Base-by-base conservation (phyloP, 2,329 filamentous ascomycete species). In the Fusarium circinatum region DNA sequence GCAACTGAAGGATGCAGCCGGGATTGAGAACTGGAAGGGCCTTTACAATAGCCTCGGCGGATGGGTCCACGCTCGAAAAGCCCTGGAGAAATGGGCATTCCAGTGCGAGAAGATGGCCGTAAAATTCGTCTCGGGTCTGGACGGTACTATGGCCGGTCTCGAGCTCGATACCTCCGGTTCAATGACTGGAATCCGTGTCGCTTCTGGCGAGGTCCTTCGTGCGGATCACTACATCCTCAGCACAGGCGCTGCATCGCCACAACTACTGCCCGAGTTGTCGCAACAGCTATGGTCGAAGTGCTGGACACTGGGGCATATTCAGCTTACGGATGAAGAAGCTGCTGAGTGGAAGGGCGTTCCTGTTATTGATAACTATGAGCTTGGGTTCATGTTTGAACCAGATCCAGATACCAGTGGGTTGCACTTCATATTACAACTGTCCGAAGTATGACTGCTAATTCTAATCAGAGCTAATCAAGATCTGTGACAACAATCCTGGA, bases 331-430 rank as follows among this genome's bases (percentile, higher is more conserved):
- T 20, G 32, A 45, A 3, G 64, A 67, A 0, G 62, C 61, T 28
- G 38, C 38, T 4, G 36, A 51, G 11, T 67, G 61, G 64, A 45
- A 57, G 12, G 64, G 64, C 1, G 44, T 67, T 5, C 64, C 64
- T 0, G 61, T 67, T 0, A 67, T 67, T 18, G 36, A 67, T 12
- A 58, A 67, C 30, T 67, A 51, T 14, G 64, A 67, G 3, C 64
- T 67, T 11, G 64, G 64, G 9, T 67, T 67, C 20, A 67, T 67
- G 64, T 67, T 67, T 51, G 64, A 67, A 0, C 64, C 64, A 1
- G 64, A 67, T 24, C 49, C 44, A 2, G 64, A 67, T 7, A 67
- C 64, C 3, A 67, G 64, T 67, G 3, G n/a, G 44, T 34, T 32
- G 5, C 5, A 14, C 30, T 32, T 32, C 30, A 32, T 32, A 32